Conservation (phyloP, 176 grass and related monocot genomes). For the Musa acuminata region DNA sequence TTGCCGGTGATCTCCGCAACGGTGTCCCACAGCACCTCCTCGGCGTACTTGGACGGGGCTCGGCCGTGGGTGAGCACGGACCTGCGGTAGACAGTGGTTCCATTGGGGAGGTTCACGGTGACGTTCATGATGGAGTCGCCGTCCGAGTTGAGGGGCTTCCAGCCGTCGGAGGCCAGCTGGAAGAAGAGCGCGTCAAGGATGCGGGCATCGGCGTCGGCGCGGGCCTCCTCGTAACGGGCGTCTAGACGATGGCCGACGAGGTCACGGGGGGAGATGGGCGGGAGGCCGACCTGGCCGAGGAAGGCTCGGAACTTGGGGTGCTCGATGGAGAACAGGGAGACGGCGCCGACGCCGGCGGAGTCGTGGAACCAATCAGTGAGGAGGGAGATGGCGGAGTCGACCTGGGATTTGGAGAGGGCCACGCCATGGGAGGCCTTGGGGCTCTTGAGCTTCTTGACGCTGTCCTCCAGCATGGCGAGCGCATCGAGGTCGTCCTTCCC, state of each 20-base stretch:
- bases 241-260: conserved; percentile 37
- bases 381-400: conserved; percentile 40
- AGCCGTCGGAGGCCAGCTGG: conserved; percentile 64
- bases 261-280: conserved; percentile 29
- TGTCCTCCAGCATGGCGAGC: not conserved
- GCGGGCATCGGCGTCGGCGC: conserved; percentile 39
- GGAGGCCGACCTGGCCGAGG: conserved; percentile 53
- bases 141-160: conserved; percentile 30
- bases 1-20: conserved; percentile 30
- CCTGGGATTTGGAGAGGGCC: conserved; percentile 38
- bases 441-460: conserved; percentile 37
- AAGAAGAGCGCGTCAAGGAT: conserved; percentile 71
- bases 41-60: conserved; percentile 34
- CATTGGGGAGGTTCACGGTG: conserved; percentile 19
- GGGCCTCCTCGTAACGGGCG: conserved; percentile 44
- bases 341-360: conserved; percentile 28
- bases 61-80: conserved; percentile 14
- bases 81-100: not conserved
- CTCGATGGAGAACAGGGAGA: conserved; percentile 41
- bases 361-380: conserved; percentile 82
- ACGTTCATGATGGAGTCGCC: conserved; percentile 22
- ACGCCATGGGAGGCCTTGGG: conserved; percentile 27
- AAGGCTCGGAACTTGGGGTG: conserved; percentile 60
- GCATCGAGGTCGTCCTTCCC: conserved; percentile 9
- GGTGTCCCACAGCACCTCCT: conserved; percentile 29